Conservation (phyloP, 345 rosid genomes). For the Alliaria petiolata region DNA sequence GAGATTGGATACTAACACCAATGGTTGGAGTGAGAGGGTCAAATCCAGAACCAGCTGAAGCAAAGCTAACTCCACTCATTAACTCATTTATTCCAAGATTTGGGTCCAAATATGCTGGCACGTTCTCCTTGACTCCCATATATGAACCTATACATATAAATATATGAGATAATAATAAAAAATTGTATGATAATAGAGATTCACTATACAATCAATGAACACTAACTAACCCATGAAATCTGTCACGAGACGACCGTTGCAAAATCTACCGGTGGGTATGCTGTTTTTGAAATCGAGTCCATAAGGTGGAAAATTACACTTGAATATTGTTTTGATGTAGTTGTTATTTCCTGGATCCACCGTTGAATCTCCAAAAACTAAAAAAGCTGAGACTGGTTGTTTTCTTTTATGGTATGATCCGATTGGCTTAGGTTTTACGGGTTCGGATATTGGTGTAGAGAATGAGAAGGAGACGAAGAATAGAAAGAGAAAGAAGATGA, state of each 20-base stretch:
- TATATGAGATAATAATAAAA: too few species aligned
- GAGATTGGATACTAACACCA: conserved; percentile 32
- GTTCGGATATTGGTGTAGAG: conserved; percentile 4
- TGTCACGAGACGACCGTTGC: conserved; percentile 63
- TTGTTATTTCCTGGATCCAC: conserved; percentile 88
- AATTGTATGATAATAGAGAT: neutral
- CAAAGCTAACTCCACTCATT: conserved; percentile 79
- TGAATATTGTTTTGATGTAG: conserved; percentile 47
- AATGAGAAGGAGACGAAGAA: conserved; percentile 6
- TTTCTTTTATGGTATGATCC: neutral
- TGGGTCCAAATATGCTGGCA: conserved; percentile 80
- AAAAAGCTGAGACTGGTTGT: conserved; percentile 35
- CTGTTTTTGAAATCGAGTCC: conserved; percentile 58
- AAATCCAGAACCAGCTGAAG: conserved; percentile 84
- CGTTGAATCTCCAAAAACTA: conserved; percentile 89
- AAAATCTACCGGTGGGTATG: conserved; percentile 73
- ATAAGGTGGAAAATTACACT: conserved; percentile 64
- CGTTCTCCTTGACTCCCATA: conserved; percentile 56
- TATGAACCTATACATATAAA: conserved; percentile 48
- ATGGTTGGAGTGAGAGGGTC: conserved; percentile 71
- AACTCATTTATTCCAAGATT: conserved; percentile 55
- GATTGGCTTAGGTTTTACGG: conserved; percentile 6
- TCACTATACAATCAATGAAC: neutral
- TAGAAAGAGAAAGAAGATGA: conserved; percentile 18
- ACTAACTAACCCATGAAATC: conserved; percentile 57